Conservation (phyloP, 176 grass and related monocot genomes). For the Miscanthus lutarioriparius region DNA sequence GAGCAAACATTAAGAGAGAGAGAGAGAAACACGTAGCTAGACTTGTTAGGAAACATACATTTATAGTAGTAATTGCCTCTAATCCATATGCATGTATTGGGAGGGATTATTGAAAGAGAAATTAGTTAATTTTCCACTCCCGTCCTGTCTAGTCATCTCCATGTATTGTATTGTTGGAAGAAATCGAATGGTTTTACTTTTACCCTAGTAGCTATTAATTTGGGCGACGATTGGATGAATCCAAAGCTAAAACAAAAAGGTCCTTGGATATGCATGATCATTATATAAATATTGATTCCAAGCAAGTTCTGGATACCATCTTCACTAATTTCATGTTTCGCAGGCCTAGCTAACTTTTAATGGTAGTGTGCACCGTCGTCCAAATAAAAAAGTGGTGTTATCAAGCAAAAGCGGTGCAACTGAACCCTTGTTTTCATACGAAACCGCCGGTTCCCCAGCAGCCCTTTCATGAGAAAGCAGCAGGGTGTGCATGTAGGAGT, state of each 20-base stretch:
- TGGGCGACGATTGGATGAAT: not conserved
- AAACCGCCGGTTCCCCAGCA: not conserved
- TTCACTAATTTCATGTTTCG: not conserved
- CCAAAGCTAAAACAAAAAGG: too few relatives aligned
- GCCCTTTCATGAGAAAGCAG: not conserved
- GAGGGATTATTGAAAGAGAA: too few relatives aligned
- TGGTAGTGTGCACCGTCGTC: not conserved
- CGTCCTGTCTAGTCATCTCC: too few relatives aligned
- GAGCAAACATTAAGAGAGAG: too few relatives aligned
- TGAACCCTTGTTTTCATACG: not conserved
- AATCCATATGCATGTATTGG: too few relatives aligned
- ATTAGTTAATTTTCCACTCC: too few relatives aligned
- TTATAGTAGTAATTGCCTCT: too few relatives aligned
- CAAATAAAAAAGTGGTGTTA: not conserved
- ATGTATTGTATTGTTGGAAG: not conserved
- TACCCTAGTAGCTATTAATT: not conserved
- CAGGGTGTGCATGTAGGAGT: not conserved
- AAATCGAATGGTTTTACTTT: not conserved
- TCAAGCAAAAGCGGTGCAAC: not conserved
- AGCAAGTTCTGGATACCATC: not conserved
- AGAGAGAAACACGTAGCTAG: too few relatives aligned
- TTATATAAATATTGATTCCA: not conserved
- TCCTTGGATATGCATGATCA: not conserved
- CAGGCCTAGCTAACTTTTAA: not conserved
- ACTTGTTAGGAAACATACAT: too few relatives aligned